Percentiles rank a stretch among this genome's conserved stretches.
Evolutionary conservation across 2,329 filamentous ascomycete species (phyloP).

Genomic region (Neonectria hederae): DNA sequence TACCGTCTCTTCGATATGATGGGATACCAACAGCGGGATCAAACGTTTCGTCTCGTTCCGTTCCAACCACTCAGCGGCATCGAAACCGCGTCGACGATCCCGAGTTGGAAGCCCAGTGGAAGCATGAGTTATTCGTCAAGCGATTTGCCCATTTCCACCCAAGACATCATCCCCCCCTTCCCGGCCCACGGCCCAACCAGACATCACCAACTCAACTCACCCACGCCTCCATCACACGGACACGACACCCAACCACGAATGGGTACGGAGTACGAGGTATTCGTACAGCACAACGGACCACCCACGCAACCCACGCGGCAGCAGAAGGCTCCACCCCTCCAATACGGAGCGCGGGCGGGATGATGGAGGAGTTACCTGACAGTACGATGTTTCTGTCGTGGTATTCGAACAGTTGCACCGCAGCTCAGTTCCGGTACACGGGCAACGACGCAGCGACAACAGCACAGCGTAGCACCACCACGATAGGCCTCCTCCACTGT

Average conservation of each 20-base stretch:
- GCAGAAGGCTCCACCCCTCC: not conserved
- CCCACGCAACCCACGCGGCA: not conserved
- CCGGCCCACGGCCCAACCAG: conserved; percentile 6
- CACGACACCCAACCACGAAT: not conserved
- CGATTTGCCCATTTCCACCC: conserved; percentile 13
- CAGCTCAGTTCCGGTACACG: not conserved
- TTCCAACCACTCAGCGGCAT: conserved; percentile 12
- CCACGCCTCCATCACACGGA: not conserved
- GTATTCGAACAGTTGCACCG: not conserved
- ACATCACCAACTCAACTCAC: conserved; percentile 8
- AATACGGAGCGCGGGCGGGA: not conserved
- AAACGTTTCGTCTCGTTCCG: not conserved
- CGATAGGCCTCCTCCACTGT: not conserved
- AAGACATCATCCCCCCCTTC: not conserved
- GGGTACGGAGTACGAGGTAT: not conserved
- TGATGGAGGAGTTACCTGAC: not conserved
- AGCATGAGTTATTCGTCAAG: conserved; percentile 7
- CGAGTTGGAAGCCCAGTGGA: conserved; percentile 6
- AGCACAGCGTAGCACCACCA: conserved; percentile 1
- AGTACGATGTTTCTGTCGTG: not conserved
- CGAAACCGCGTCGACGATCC: not conserved
- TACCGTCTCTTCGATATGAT: conserved; percentile 3
- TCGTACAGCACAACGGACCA: not conserved
- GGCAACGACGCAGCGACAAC: too few species aligned
- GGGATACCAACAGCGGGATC: not conserved